phyloP scores from a whole-genome alignment of 1,284 basidiomycete species.

The Termitomyces sp. region DNA sequence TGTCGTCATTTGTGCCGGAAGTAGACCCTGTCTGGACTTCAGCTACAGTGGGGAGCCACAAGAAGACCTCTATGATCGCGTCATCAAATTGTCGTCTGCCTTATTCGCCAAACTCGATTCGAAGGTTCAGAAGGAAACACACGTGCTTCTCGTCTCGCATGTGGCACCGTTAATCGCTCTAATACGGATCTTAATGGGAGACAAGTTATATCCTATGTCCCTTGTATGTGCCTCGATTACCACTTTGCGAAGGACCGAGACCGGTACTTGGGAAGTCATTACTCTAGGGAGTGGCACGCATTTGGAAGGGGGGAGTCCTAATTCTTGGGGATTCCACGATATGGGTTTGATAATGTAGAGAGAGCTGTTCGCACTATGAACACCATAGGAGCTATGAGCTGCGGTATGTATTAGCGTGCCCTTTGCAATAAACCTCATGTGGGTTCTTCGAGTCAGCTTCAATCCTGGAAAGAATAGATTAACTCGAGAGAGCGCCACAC shows the following conservation, averaged over 20 bases:
- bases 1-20: not conserved
- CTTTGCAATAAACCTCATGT: not conserved
- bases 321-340: not conserved
- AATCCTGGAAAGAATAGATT: not conserved
- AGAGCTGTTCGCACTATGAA: not conserved
- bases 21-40: not conserved
- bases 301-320: not conserved
- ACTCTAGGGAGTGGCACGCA: not conserved
- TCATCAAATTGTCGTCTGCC: not conserved
- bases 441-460: not conserved
- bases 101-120: not conserved
- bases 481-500: not conserved
- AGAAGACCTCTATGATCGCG: not conserved
- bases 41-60: not conserved
- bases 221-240: constrained; percentile 1
- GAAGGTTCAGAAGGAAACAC: not conserved
- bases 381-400: not conserved
- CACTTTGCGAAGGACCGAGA: not conserved
- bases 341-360: not conserved
- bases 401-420: no score
- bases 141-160: constrained; percentile 3
- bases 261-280: not conserved
- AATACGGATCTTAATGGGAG: not conserved
- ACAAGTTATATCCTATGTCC: not conserved
- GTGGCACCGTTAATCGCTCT: constrained; percentile 3